Evolutionary conservation across 164 flowering plant genomes (phyloP).

Genomic region (Dillenia suffruticosa): DNA sequence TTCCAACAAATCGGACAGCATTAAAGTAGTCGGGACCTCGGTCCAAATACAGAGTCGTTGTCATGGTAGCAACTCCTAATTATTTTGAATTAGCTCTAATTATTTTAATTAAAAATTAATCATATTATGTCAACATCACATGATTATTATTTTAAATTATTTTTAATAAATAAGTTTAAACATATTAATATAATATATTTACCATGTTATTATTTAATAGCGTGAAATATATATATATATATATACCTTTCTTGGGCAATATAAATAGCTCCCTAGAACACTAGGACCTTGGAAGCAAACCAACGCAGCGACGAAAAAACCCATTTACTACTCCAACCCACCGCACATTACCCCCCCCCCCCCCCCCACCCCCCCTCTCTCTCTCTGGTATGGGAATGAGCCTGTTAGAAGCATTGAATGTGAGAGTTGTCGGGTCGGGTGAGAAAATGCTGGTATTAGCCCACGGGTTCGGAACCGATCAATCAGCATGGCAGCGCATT

Average conservation of each 20-base stretch:
- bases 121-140: too few relatives aligned
- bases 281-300: not conserved
- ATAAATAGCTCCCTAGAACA: not conserved
- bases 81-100: too few relatives aligned
- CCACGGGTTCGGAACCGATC: slow-evolving; percentile 96
- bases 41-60: too few relatives aligned
- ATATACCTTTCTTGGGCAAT: not conserved
- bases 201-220: too few relatives aligned
- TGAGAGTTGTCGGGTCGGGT: slow-evolving; percentile 66
- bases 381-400: slow-evolving; percentile 25
- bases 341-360: not conserved
- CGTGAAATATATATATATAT: too few relatives aligned
- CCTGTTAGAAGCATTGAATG: slow-evolving; percentile 73
- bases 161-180: too few relatives aligned
- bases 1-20: too few relatives aligned
- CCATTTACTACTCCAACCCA: not conserved
- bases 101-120: too few relatives aligned
- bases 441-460: slow-evolving; percentile 62
- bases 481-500: slow-evolving; percentile 87
- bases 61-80: too few relatives aligned
- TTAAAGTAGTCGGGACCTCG: too few relatives aligned
- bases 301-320: not conserved
- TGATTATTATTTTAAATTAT: too few relatives aligned
- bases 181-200: too few relatives aligned
- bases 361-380: not conserved